Percentiles rank a stretch among this genome's conserved stretches.
phyloP scores from a whole-genome alignment of 176 grass and related monocot species.

The Musa acuminata region DNA sequence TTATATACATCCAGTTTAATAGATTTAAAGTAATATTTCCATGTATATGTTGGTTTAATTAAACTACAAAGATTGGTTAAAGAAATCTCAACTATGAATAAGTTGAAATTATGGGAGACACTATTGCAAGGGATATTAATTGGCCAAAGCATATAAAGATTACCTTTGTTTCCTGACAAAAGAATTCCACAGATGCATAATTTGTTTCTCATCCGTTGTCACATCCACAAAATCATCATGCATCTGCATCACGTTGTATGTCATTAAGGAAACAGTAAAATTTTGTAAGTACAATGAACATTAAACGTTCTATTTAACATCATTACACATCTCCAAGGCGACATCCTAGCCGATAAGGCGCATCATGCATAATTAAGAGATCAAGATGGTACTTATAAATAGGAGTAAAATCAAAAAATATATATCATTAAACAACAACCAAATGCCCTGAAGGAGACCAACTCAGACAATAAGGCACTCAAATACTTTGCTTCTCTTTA shows the following conservation, averaged over 20 bases:
- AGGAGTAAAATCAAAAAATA: too few species aligned
- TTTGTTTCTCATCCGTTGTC: constrained; percentile 65
- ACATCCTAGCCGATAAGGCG: too few species aligned
- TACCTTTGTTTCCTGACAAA: constrained; percentile 85
- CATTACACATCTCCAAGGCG: too few species aligned
- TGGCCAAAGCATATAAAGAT: constrained; percentile 8
- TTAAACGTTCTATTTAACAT: background rate
- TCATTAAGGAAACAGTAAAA: background rate
- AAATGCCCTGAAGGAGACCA: background rate
- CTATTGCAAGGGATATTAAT: background rate
- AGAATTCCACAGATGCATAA: constrained; percentile 96
- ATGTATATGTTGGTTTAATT: too few species aligned
- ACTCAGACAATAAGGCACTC: too few species aligned
- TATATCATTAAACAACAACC: too few species aligned
- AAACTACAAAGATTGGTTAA: too few species aligned
- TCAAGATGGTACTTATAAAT: too few species aligned
- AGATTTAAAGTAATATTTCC: background rate
- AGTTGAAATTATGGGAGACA: too few species aligned
- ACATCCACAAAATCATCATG: background rate
- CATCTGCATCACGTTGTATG: constrained; percentile 28
- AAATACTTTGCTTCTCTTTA: too few species aligned
- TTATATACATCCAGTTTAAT: background rate
- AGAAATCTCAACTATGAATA: too few species aligned
- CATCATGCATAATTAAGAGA: too few species aligned
- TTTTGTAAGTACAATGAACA: background rate